Base-by-base conservation (phyloP, 805 yeast genomes). In the Ogataea neopini region DNA sequence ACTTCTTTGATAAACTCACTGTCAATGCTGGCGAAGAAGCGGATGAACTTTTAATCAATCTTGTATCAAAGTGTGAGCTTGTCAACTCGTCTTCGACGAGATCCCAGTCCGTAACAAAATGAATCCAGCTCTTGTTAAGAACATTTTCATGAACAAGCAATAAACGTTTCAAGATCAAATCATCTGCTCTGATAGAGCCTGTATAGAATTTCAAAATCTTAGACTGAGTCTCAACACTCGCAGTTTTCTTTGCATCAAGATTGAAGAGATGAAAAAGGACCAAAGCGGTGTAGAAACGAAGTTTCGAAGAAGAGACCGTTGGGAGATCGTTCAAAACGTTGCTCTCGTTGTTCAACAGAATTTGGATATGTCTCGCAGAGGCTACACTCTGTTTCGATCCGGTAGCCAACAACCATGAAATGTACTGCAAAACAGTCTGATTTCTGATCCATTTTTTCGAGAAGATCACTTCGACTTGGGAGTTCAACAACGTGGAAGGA, bases 391-490 rank as follows among this genome's bases (percentile, higher is more conserved):
- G 63, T 33, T 61, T 67, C 1, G 66, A 56, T 1, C 74, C 74
- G 2, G 71, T 54, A 33, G 73, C 48, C 13, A 81, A 57, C 1
- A 79, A 50, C 33, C 67, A 54, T 48, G 63, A 63, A 3, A 71
- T 67, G 57, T 83, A 78, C 34, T 74, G 70, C 53, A 87, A 57
- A n/a, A 79, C 70, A 0, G 50, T 48, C 2, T 57, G 62, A 22
- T 72, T 53, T 11, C 55, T 52, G 1, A 79, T 58, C 85, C 89
- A 85, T 17, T 50, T 44, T 2, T 67, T 64, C 1, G 69, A 69
- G 23, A 85, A 68, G 9, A 84, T 58, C 3, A 77, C 87, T 60
- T 86, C 90, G 25, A 85, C 59, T 50, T 86, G 88, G 0, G 92
- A 70, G 52, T 84, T 81, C 11, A 84, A 49, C 44, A 82, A 68